A percentile compares a stretch with the other conserved stretches of the same genome.
Evolutionary conservation across 2,329 filamentous ascomycete genomes (phyloP).

Genomic region (Pezizomycotina sp.): DNA sequence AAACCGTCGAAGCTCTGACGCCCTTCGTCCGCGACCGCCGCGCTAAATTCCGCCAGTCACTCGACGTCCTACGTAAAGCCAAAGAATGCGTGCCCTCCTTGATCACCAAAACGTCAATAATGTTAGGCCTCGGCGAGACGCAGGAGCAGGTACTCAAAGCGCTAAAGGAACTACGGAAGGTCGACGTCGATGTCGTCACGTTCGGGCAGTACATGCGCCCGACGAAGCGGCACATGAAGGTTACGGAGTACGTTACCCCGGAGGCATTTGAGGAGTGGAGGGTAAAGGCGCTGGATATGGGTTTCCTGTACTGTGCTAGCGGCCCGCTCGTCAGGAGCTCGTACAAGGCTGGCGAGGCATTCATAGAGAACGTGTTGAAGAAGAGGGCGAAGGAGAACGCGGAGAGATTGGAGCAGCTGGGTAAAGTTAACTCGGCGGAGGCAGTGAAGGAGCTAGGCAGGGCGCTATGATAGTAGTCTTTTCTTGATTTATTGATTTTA

Average conservation of each 20-base stretch:
- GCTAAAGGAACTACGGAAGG: slow-evolving; percentile 52
- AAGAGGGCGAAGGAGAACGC: slow-evolving; percentile 43
- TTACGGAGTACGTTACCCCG: slow-evolving; percentile 86
- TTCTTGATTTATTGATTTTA: too few species aligned
- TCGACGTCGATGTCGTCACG: slow-evolving; percentile 81
- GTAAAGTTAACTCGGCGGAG: slow-evolving; percentile 12
- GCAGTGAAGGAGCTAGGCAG: slow-evolving; percentile 11
- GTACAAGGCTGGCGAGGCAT: slow-evolving; percentile 95
- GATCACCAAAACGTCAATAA: slow-evolving; percentile 97
- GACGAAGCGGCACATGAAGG: slow-evolving; percentile 93
- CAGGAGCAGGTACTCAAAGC: slow-evolving; percentile 72
- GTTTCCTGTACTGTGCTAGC: slow-evolving; percentile 90
- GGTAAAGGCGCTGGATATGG: slow-evolving; percentile 76
- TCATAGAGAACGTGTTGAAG: slow-evolving; percentile 94
- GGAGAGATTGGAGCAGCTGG: background rate
- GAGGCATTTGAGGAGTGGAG: slow-evolving; percentile 85
- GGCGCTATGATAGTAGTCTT: too few species aligned
- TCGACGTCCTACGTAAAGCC: slow-evolving; percentile 62
- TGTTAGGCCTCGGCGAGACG: slow-evolving; percentile 87
- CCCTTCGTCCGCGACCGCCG: slow-evolving; percentile 78
- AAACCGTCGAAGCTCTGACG: slow-evolving; percentile 82
- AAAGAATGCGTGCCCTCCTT: slow-evolving; percentile 61
- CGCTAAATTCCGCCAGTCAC: slow-evolving; percentile 73
- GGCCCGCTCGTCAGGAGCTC: slow-evolving; percentile 84
- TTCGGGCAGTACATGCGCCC: slow-evolving; percentile 99